phyloP scores from a whole-genome alignment of 176 grass and related monocot genomes.

The Aegilops sharonensis region DNA sequence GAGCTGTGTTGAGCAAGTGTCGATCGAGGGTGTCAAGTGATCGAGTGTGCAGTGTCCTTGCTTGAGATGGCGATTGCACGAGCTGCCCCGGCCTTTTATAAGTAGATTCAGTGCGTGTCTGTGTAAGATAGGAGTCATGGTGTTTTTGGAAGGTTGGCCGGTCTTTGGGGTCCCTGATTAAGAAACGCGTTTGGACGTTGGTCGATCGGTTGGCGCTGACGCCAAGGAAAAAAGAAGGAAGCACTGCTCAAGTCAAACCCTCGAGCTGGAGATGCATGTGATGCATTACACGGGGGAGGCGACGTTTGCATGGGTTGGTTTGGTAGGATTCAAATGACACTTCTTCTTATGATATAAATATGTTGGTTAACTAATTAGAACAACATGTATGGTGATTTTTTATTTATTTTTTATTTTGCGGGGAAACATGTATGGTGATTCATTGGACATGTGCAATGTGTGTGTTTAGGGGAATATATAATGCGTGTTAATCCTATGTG shows the following conservation, averaged over 20 bases:
- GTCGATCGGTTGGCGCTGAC: neutral
- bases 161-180: neutral
- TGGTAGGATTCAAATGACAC: constrained; percentile 27
- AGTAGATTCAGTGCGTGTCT: too few relatives aligned
- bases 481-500: too few relatives aligned
- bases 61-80: neutral
- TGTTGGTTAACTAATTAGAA: too few relatives aligned
- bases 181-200: constrained; percentile 33
- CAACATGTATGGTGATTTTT: too few relatives aligned
- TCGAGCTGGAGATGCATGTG: neutral
- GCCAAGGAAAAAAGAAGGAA: neutral
- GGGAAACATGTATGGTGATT: too few relatives aligned
- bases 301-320: constrained; percentile 28
- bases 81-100: constrained; percentile 27
- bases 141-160: constrained; percentile 28
- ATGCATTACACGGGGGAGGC: constrained; percentile 14
- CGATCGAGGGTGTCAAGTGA: neutral
- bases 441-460: too few relatives aligned
- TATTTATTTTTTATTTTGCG: too few relatives aligned
- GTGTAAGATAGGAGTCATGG: neutral
- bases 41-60: neutral
- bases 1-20: neutral
- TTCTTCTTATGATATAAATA: too few relatives aligned
- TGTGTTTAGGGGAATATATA: too few relatives aligned
- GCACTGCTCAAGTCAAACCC: neutral